phyloP scores from a whole-genome alignment of 2,329 filamentous ascomycete species.

The Exophiala spinifera region DNA sequence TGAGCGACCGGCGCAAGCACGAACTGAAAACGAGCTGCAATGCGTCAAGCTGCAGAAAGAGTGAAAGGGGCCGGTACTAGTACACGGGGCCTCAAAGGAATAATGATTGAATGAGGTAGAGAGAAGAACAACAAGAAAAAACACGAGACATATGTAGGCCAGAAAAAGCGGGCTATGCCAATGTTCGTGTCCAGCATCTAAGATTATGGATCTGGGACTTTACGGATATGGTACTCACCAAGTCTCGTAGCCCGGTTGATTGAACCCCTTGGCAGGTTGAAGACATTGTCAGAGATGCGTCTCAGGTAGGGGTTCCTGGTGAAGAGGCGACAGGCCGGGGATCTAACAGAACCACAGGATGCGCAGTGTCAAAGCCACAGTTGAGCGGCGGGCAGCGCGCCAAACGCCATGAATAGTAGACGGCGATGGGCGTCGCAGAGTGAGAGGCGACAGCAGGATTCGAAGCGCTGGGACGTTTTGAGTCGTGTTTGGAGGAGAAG shows the following conservation, averaged over 20 bases:
- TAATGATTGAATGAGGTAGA: constrained; percentile 21
- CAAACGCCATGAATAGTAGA: neutral
- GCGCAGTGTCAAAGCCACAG: constrained; percentile 6
- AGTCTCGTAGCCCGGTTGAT: constrained; percentile 24
- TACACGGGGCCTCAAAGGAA: constrained; percentile 13
- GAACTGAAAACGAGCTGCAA: constrained; percentile 22
- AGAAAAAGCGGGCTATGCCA: constrained; percentile 7
- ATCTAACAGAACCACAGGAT: constrained; percentile 1
- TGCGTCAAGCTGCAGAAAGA: constrained; percentile 28
- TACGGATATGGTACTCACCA: constrained; percentile 19
- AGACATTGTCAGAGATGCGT: constrained; percentile 20
- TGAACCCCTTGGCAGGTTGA: constrained; percentile 20
- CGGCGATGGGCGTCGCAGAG: constrained; percentile 17
- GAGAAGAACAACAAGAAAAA: constrained; percentile 11
- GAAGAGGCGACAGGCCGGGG: constrained; percentile 15
- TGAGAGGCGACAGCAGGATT: constrained; percentile 10
- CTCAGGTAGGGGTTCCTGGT: constrained; percentile 12
- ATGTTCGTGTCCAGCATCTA: constrained; percentile 8
- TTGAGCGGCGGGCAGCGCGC: constrained; percentile 2
- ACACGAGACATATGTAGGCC: constrained; percentile 24
- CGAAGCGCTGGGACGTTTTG: constrained; percentile 24
- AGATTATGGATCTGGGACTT: constrained; percentile 24
- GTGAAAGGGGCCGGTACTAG: constrained; percentile 18
- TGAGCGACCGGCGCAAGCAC: constrained; percentile 27
- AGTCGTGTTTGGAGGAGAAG: constrained; percentile 19